A percentile compares a stretch with the other conserved stretches of the same genome.
These are phyloP conservation scores for Typha latifolia DNA, from an alignment of 176 grass and related monocot species.

Conservation along the genomic window DNA sequence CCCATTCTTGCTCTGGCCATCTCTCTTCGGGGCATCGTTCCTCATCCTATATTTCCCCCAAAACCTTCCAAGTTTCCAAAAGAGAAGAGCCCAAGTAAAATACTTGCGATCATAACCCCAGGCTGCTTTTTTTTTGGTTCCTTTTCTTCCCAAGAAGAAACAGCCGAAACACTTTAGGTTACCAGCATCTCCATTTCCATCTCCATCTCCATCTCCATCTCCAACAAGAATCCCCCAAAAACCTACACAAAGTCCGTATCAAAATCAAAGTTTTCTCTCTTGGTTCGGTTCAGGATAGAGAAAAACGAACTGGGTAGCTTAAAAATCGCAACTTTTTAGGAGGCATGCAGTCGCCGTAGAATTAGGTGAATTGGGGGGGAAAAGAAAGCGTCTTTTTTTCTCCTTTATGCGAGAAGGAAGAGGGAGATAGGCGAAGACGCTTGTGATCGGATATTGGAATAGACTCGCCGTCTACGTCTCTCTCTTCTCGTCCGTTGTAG, in stretches of 20 bases:
- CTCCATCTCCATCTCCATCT: conserved; percentile 1
- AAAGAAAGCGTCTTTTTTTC: background rate
- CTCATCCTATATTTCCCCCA: conserved; percentile 25
- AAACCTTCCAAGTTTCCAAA: conserved; percentile 15
- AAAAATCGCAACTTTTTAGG: conserved; percentile 2
- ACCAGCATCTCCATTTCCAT: background rate
- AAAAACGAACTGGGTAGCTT: background rate
- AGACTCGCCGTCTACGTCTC: no score
- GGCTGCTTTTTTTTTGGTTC: conserved; percentile 3
- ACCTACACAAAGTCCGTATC: no score
- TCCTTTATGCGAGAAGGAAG: background rate
- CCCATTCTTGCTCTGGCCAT: no score
- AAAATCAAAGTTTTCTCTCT: background rate
- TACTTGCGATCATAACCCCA: conserved; percentile 4
- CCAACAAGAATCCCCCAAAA: background rate
- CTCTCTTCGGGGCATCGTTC: no score
- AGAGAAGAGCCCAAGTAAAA: background rate
- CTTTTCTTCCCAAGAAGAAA: conserved; percentile 5
- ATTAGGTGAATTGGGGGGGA: background rate
- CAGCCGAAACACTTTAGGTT: conserved; percentile 9
- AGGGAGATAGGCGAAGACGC: background rate
- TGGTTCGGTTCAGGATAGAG: background rate
- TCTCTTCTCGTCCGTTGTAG: no score
- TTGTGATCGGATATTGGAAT: conserved; percentile 11
- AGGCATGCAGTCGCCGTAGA: background rate